phyloP scores from a whole-genome alignment of 169 alveolate species.

The Cyclospora cayetanensis region DNA sequence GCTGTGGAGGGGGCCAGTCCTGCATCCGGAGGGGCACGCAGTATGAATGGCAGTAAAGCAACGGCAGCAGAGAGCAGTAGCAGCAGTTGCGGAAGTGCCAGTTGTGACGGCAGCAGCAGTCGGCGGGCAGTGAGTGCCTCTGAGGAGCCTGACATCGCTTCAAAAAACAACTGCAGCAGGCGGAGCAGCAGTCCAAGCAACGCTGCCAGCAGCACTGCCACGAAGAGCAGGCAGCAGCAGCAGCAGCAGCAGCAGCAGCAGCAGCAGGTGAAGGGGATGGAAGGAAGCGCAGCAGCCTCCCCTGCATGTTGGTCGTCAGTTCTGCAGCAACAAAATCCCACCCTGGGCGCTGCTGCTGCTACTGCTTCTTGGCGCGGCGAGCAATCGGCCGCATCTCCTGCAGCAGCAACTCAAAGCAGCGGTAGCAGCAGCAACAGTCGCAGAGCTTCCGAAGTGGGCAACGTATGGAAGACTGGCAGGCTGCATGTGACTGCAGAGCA shows the following conservation, averaged over 20 bases:
- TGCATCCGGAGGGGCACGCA: not conserved
- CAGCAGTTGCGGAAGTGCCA: not conserved
- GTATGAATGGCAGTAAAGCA: not conserved
- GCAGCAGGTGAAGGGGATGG: not conserved
- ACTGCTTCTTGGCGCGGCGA: not conserved
- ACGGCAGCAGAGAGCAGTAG: not conserved
- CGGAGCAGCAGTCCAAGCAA: not conserved
- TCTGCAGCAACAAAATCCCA: not conserved
- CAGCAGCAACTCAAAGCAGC: not conserved
- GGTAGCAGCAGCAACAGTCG: not conserved
- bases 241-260: not conserved
- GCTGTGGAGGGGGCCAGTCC: not conserved
- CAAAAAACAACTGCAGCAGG: not conserved
- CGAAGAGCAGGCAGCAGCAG: conserved; percentile 10
- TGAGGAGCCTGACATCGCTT: not conserved
- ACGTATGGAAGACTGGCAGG: not conserved
- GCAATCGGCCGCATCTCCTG: not conserved
- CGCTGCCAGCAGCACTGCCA: not conserved
- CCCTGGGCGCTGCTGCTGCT: not conserved
- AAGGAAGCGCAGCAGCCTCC: not conserved
- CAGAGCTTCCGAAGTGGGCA: not conserved
- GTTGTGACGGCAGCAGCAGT: not conserved
- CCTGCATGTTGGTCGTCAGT: not conserved
- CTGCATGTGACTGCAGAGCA: not conserved
- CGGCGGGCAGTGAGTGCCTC: not conserved